phyloP scores from a whole-genome alignment of 768 basidiomycete genomes.

The Dioszegia hungarica region DNA sequence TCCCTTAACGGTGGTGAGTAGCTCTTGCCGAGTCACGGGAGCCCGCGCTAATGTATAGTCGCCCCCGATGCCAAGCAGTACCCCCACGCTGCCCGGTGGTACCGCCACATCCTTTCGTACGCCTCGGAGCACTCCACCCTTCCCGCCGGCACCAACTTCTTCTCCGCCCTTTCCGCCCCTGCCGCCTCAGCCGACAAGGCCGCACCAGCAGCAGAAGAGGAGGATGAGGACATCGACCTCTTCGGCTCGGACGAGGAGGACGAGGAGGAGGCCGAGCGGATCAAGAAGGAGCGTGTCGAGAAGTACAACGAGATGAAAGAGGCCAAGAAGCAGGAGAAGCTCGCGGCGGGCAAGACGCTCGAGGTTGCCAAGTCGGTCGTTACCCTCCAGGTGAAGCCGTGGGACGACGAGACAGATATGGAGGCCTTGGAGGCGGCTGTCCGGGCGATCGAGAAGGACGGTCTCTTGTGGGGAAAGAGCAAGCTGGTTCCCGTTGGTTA shows the following conservation, averaged over 20 bases:
- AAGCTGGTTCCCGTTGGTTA: conserved; percentile 90
- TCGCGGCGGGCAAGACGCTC: conserved; percentile 48
- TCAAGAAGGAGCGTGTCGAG: conserved; percentile 89
- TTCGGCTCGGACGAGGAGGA: conserved; percentile 68
- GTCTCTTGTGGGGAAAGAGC: conserved; percentile 92
- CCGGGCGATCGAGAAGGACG: conserved; percentile 77
- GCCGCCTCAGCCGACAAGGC: conserved; percentile 49
- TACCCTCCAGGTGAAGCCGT: conserved; percentile 96
- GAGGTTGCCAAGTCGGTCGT: conserved; percentile 76
- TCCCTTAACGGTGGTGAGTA: conserved; percentile 27
- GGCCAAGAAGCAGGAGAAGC: conserved; percentile 80
- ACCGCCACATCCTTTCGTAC: conserved; percentile 69
- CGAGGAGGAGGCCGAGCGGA: conserved; percentile 69
- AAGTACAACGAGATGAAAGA: conserved; percentile 93
- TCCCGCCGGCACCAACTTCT: conserved; percentile 85
- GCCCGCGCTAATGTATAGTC: conserved; percentile 24
- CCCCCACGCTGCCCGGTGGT: conserved; percentile 84
- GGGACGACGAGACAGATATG: conserved; percentile 99
- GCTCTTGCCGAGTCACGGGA: not conserved
- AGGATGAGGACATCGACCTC: conserved; percentile 71
- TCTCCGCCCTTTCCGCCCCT: conserved; percentile 54
- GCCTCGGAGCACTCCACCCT: conserved; percentile 62
- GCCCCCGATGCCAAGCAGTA: conserved; percentile 61
- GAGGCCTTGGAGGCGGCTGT: conserved; percentile 72
- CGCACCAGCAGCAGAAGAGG: conserved; percentile 56